These are phyloP conservation scores for Microbotryum lychnidis-dioicae DNA, from an alignment of 1,284 basidiomycete genomes.

Conservation along the genomic window DNA sequence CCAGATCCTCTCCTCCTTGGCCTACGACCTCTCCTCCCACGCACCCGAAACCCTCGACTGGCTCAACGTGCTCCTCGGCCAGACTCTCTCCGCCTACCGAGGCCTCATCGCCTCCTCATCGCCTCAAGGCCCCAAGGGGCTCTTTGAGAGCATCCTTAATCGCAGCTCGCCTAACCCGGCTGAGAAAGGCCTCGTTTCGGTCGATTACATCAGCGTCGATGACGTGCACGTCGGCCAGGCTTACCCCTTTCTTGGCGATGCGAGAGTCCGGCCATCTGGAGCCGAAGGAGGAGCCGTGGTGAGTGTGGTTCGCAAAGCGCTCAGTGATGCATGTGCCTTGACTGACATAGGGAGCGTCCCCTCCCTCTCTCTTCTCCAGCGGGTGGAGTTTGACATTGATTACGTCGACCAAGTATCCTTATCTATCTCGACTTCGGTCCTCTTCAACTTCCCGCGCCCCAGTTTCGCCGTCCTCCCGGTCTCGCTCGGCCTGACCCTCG, in stretches of 20 bases:
- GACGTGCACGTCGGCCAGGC: conserved; percentile 47
- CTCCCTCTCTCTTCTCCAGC: conserved; percentile 29
- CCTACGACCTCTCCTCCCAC: conserved; percentile 49
- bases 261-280: conserved; percentile 49
- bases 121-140: conserved; percentile 28
- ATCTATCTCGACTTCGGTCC: conserved; percentile 48
- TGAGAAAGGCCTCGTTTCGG: conserved; percentile 16
- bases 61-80: conserved; percentile 51
- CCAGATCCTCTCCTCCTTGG: conserved; percentile 44
- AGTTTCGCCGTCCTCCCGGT: conserved; percentile 51
- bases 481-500: conserved; percentile 47
- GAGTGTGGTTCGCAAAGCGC: conserved; percentile 17
- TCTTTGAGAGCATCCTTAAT: conserved; percentile 33
- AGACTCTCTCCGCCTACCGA: conserved; percentile 43
- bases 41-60: conserved; percentile 49
- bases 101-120: conserved; percentile 24
- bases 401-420: conserved; percentile 49
- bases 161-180: conserved; percentile 7
- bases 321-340: too few species aligned
- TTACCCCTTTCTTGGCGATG: conserved; percentile 42
- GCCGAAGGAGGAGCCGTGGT: conserved; percentile 46
- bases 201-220: conserved; percentile 45
- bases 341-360: background rate
- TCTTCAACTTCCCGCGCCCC: conserved; percentile 51
- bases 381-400: conserved; percentile 51